Percentiles rank a stretch among this genome's conserved stretches.
Evolutionary conservation across 257 asterid genomes (phyloP).

Genomic region (Anisodus acutangulus): DNA sequence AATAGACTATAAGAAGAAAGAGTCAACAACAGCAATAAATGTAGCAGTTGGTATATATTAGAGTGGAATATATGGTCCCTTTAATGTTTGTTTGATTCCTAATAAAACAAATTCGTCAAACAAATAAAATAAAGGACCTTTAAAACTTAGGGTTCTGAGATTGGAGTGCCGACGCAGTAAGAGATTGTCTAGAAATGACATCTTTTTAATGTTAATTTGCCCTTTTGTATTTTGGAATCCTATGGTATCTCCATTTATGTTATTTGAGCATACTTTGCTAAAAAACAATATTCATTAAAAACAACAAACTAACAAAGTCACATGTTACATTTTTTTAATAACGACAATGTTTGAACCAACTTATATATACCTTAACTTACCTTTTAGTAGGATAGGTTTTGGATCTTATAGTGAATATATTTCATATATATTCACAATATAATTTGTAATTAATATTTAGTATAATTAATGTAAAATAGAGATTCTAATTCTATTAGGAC

Average conservation of each 20-base stretch:
- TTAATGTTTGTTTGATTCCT: neutral
- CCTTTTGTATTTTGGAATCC: conserved; percentile 15
- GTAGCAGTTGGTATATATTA: conserved; percentile 21
- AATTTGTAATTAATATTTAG: no score
- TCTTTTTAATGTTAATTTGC: neutral
- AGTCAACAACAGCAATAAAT: conserved; percentile 29
- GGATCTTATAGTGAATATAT: no score
- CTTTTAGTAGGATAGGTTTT: no score
- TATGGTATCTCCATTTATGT: conserved; percentile 17
- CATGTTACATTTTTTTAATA: neutral
- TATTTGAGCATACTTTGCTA: neutral
- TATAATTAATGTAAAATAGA: no score
- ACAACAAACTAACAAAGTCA: neutral
- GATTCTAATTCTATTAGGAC: no score
- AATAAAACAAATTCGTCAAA: neutral
- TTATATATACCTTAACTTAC: no score
- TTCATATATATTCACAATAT: no score
- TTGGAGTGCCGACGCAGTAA: neutral
- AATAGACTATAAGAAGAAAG: conserved; percentile 26
- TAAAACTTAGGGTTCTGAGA: neutral
- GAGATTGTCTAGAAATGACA: neutral
- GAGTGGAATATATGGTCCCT: conserved; percentile 19
- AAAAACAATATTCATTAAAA: neutral
- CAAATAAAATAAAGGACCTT: neutral
- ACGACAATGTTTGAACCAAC: no score